Evolutionary conservation across 1,139 yeast genomes (phyloP), one percentile per base, ranked within the genome.

Genomic region (Blastobotrys persicus): DNA sequence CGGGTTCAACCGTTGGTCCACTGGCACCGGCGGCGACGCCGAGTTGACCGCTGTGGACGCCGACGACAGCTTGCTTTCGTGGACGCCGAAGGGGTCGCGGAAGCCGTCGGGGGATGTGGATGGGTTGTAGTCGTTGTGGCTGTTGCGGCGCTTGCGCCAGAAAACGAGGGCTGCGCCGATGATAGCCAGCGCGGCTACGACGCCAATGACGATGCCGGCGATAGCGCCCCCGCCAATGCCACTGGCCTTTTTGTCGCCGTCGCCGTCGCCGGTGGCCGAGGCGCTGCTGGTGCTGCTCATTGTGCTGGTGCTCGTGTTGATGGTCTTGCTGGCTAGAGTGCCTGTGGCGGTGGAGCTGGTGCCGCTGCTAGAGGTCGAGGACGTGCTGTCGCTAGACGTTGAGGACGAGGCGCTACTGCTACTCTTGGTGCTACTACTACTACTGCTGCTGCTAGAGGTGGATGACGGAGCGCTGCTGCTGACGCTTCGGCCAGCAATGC

Each of bases 1-100:
- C 1, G 88, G 86, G 62, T 82, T 81, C 54, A 82, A 69, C 52
- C 88, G 72, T 43, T 84, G 87, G 65, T 85, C 91, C 51, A 81
- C 83, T 46, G 83, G 73, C 50, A 78, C 45, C n/a, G 46, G 49
- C 9, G 52, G 47, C 11, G 31, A 3, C 18, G 19, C 32, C 31
- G 40, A 14, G 26, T 35, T 42, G 9, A 33, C 43, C 12, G 56
- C 57, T 37, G 60, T 51, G 4, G 55, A 51, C 14, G 47, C 51
- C 12, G 44, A 50, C 9, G 28, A 23, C 28, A 23, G 28, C 28
- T 37, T 37, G 13, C 26, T 19, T 13, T 37, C 41, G 19, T 37
- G 41, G 41, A 37, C 41, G 46, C 61, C 53, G 44, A 57, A 60
- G 20, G 66, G 65, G 47, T 59, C 64, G 44, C 61, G 60, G 49